A percentile compares a stretch with the other conserved stretches of the same genome.
Conservation (phyloP, 1,284 basidiomycete species). For the Cryptococcus jaspeensis region DNA sequence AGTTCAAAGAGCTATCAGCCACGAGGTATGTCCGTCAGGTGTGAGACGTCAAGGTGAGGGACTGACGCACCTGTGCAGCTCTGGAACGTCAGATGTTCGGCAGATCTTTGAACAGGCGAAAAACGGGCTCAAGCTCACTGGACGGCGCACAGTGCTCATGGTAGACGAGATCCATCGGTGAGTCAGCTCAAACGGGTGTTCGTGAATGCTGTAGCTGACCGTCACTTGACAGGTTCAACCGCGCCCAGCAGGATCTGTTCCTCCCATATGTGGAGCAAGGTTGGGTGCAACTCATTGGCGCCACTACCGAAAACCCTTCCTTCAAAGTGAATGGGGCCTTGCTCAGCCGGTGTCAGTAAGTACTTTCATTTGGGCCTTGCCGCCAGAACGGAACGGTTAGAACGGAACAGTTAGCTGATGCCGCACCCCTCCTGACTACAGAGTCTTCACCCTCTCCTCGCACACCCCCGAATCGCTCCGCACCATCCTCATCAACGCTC, state of each 20-base stretch:
- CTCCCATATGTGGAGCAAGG: slow-evolving; percentile 78
- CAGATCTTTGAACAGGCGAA: slow-evolving; percentile 78
- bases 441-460: slow-evolving; percentile 45
- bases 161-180: slow-evolving; percentile 82
- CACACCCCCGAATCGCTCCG: slow-evolving; percentile 42
- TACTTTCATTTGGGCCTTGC: slow-evolving; percentile 7
- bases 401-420: not conserved
- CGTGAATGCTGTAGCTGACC: not conserved
- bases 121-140: slow-evolving; percentile 65
- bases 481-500: slow-evolving; percentile 44
- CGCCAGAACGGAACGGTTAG: not conserved
- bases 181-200: not conserved
- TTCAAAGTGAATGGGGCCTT: slow-evolving; percentile 78
- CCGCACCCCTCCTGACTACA: slow-evolving; percentile 4
- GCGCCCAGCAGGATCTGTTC: slow-evolving; percentile 79
- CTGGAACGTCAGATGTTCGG: slow-evolving; percentile 75
- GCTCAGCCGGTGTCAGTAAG: slow-evolving; percentile 74
- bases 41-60: not conserved
- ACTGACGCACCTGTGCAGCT: slow-evolving; percentile 37
- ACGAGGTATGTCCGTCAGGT: slow-evolving; percentile 53
- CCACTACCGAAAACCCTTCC: slow-evolving; percentile 90
- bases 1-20: slow-evolving; percentile 73
- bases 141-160: slow-evolving; percentile 56
- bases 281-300: slow-evolving; percentile 76
- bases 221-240: slow-evolving; percentile 58